Evolutionary conservation across 306 rosid genomes (phyloP).

Genomic region (Sophora flavescens): DNA sequence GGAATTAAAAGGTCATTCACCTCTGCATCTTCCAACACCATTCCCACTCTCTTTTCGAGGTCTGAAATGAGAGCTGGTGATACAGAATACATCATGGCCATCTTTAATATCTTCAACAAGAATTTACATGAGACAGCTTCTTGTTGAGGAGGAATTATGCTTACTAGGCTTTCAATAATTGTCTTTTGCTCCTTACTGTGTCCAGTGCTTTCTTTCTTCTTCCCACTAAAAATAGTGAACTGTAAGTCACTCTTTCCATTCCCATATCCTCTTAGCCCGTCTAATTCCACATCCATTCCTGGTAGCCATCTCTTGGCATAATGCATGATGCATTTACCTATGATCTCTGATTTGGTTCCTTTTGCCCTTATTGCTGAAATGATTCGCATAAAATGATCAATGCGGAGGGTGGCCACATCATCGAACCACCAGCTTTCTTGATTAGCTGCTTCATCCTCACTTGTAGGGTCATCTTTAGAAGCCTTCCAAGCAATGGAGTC

Average conservation of each 20-base stretch:
- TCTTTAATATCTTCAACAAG: slow-evolving; percentile 76
- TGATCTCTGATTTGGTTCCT: slow-evolving; percentile 66
- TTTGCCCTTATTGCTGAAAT: slow-evolving; percentile 74
- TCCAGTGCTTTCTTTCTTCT: slow-evolving; percentile 56
- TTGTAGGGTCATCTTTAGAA: slow-evolving; percentile 57
- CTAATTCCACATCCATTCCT: slow-evolving; percentile 71
- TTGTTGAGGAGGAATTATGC: slow-evolving; percentile 80
- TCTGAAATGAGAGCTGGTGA: slow-evolving; percentile 87
- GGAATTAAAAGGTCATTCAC: slow-evolving; percentile 90
- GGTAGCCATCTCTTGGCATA: slow-evolving; percentile 83
- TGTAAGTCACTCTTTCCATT: slow-evolving; percentile 68
- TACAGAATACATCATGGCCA: slow-evolving; percentile 85
- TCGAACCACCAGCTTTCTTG: slow-evolving; percentile 79
- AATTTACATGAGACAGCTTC: slow-evolving; percentile 88
- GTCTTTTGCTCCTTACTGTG: slow-evolving; percentile 75
- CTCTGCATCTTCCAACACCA: slow-evolving; percentile 84
- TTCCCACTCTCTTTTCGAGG: slow-evolving; percentile 85
- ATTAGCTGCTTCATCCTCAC: slow-evolving; percentile 44
- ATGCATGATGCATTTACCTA: slow-evolving; percentile 79
- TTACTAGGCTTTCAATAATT: slow-evolving; percentile 78
- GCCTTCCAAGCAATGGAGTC: slow-evolving; percentile 93
- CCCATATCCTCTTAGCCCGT: slow-evolving; percentile 77
- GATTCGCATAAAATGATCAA: slow-evolving; percentile 76
- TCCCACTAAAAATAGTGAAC: slow-evolving; percentile 63
- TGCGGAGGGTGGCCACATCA: slow-evolving; percentile 61